These are phyloP conservation scores for Pichia sp. DNA, from an alignment of 1,139 yeast genomes.

Conservation along the genomic window DNA sequence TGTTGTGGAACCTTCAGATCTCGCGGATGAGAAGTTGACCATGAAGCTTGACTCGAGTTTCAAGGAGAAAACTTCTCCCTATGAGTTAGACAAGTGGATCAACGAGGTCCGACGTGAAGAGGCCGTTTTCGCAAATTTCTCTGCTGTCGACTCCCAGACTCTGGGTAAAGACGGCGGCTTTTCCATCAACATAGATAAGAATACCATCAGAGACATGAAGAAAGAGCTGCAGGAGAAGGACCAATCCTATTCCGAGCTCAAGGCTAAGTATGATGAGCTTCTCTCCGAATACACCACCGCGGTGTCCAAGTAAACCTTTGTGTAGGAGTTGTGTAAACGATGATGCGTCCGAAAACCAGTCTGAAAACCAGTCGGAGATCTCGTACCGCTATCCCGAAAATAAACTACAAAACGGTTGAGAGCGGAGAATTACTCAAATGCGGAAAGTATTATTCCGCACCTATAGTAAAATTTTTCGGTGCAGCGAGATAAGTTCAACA, in stretches of 20 bases:
- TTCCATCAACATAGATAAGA: constrained; percentile 14
- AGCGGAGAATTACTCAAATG: neutral
- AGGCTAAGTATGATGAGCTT: constrained; percentile 58
- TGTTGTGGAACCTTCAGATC: constrained; percentile 40
- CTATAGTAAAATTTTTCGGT: neutral
- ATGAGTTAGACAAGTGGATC: constrained; percentile 42
- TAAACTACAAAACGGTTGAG: neutral
- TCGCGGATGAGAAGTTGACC: constrained; percentile 46
- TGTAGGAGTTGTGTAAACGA: no score
- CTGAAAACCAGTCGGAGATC: no score
- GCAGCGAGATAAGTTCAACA: no score
- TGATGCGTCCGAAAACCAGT: no score
- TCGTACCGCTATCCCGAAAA: no score
- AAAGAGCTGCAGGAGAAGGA: constrained; percentile 48
- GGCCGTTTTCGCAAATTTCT: constrained; percentile 43
- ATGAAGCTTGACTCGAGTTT: constrained; percentile 17
- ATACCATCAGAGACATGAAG: constrained; percentile 37
- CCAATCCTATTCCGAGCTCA: constrained; percentile 55
- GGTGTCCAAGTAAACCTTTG: constrained; percentile 28
- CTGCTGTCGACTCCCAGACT: constrained; percentile 35
- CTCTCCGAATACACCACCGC: constrained; percentile 49
- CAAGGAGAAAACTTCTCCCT: neutral
- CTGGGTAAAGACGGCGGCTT: constrained; percentile 6
- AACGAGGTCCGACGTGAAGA: constrained; percentile 49
- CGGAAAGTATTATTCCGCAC: neutral